Percentiles rank a stretch among this genome's conserved stretches.
Conservation (phyloP, 495 filamentous ascomycete species). For the Penicillium argentinense region DNA sequence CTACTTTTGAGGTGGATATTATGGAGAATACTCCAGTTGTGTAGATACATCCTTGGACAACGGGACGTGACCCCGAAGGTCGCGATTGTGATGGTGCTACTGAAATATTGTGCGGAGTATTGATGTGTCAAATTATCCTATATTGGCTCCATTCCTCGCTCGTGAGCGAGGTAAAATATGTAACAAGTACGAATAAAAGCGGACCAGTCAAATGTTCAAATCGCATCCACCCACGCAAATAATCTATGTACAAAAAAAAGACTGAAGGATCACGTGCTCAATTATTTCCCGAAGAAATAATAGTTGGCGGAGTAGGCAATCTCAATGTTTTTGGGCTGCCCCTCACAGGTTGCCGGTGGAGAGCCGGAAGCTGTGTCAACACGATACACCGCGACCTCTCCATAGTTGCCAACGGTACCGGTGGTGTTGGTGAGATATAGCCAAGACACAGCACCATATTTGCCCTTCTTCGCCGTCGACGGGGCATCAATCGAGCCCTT, state of each 20-base stretch:
- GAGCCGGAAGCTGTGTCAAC: slow-evolving; percentile 81
- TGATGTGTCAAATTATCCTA: slow-evolving; percentile 1
- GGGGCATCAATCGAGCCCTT: slow-evolving; percentile 58
- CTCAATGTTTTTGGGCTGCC: slow-evolving; percentile 58
- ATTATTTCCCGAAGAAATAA: slow-evolving; percentile 49
- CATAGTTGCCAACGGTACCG: slow-evolving; percentile 59
- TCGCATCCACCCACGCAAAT: neutral
- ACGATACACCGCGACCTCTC: slow-evolving; percentile 80
- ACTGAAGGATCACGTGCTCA: slow-evolving; percentile 21
- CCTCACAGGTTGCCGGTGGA: slow-evolving; percentile 73
- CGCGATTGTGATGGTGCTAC: no score
- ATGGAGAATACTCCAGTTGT: no score
- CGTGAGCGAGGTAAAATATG: slow-evolving; percentile 1
- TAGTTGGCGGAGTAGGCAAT: slow-evolving; percentile 86
- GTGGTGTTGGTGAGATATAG: slow-evolving; percentile 48
- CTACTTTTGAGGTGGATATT: no score
- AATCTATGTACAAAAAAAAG: slow-evolving; percentile 7
- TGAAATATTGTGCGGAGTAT: no score
- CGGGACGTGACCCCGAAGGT: no score
- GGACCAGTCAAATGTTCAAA: slow-evolving; percentile 6
- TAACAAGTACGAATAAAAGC: neutral
- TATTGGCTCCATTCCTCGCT: slow-evolving; percentile 7
- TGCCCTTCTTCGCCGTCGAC: slow-evolving; percentile 49
- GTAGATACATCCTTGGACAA: no score
- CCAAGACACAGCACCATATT: slow-evolving; percentile 62